Evolutionary conservation across 108 stramenopile genomes (phyloP), one percentile per base, ranked within the genome.

Genomic region (Pelagomonas calceolata): DNA sequence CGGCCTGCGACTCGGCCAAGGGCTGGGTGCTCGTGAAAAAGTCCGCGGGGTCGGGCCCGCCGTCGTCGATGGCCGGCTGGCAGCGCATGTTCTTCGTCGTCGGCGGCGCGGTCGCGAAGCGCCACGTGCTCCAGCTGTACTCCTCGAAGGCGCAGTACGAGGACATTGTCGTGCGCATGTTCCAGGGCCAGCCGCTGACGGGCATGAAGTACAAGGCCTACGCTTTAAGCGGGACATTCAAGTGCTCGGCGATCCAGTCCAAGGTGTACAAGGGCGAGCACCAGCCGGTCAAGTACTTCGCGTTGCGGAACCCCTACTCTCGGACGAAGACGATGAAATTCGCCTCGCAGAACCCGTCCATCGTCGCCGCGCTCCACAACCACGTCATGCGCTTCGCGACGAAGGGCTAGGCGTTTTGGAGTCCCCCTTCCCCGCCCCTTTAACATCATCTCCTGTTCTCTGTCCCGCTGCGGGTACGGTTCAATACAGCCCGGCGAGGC

Each of bases 61-160:
- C 76, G 17, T 70, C 73, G n/a, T 44, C 43, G 30, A 71, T 65
- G 21, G 32, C 34, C 17, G 63, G 34, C 36, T 77, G 76, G 76
- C 69, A 77, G 37, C 44, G 74, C 44, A 51, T 74, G 63, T 77
- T 71, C 76, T 77, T 71, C 63, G 76, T 77, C 31, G 32, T 77
- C 0, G 76, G 76, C 29, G 76, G 76, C 51, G 76, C 74, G 21
- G 76, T 77, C 66, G 76, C 76, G 15, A 70, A 71, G 63, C 70
- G 70, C 26, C 69, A 77, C 74, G 76, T 77, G 12, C 76, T 77
- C 31, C 76, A 77, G 74, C 32, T 77, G 18, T 77, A 76, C 69
- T 30, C 67, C 9, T 70, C 73, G n/a, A 76, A 76, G 75, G 73
- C 74, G 73, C 73, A 70, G 51, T 76, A 75, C 69, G 75, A 76